Conservation (phyloP, 768 basidiomycete genomes). For the Tricholoma sp. region DNA sequence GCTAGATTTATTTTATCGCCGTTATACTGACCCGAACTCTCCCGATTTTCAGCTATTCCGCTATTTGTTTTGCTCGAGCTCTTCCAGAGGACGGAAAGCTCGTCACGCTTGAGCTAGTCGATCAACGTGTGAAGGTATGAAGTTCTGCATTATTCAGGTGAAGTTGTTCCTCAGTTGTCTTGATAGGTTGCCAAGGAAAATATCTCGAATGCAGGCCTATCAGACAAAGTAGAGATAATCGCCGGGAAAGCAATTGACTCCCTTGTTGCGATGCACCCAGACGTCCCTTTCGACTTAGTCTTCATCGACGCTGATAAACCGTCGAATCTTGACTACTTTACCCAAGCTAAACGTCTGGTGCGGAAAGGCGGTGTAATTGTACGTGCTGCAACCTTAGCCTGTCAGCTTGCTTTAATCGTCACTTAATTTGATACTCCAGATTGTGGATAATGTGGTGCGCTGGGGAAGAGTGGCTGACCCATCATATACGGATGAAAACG, state of each 20-base stretch:
- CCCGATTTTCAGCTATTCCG: slow-evolving; percentile 31
- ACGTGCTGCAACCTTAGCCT: slow-evolving; percentile 17
- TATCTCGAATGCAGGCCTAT: slow-evolving; percentile 47
- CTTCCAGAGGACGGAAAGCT: slow-evolving; percentile 48
- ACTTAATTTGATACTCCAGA: slow-evolving; percentile 22
- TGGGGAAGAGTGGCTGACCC: slow-evolving; percentile 41
- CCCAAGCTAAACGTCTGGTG: slow-evolving; percentile 55
- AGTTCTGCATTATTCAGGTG: too few relatives aligned
- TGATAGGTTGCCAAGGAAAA: slow-evolving; percentile 55
- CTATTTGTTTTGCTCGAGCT: slow-evolving; percentile 39
- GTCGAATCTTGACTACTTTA: slow-evolving; percentile 50
- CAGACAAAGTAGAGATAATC: slow-evolving; percentile 42
- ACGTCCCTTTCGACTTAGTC: slow-evolving; percentile 53
- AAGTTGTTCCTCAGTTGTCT: neutral
- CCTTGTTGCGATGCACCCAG: slow-evolving; percentile 41
- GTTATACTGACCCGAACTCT: neutral
- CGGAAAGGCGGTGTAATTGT: slow-evolving; percentile 60
- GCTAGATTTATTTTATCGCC: neutral
- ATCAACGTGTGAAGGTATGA: slow-evolving; percentile 41
- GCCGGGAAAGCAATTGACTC: slow-evolving; percentile 49
- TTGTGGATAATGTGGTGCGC: slow-evolving; percentile 61
- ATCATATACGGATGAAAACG: slow-evolving; percentile 22
- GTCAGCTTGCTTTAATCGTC: neutral
- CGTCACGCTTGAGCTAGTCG: slow-evolving; percentile 41
- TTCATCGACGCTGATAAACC: slow-evolving; percentile 75